phyloP scores from a whole-genome alignment of 2,329 filamentous ascomycete genomes.

The Colletotrichum sp. region DNA sequence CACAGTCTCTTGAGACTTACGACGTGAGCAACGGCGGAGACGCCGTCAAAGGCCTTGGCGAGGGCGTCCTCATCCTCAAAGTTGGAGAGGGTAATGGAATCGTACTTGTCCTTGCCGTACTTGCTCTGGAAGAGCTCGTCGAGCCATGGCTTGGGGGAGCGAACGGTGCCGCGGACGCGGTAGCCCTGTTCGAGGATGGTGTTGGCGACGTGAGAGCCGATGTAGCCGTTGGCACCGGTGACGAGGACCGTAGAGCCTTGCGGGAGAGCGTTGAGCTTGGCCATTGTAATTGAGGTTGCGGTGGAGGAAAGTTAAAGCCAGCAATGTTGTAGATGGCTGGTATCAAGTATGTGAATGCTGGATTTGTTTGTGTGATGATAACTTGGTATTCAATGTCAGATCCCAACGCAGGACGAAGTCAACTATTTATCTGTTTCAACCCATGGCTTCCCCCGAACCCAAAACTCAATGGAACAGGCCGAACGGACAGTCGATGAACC shows the following conservation, averaged over 20 bases:
- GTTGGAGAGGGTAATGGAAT: conserved; percentile 36
- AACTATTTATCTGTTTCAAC: background rate
- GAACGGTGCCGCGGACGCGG: conserved; percentile 50
- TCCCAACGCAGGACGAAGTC: background rate
- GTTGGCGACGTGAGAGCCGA: conserved; percentile 44
- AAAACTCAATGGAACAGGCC: background rate
- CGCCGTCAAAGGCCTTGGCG: conserved; percentile 30
- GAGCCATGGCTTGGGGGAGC: conserved; percentile 37
- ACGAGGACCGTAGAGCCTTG: conserved; percentile 41
- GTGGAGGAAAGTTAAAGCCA: background rate
- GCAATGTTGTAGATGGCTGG: background rate
- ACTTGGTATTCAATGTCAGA: background rate
- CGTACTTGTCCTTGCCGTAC: conserved; percentile 37
- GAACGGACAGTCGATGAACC: background rate
- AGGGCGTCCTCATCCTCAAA: conserved; percentile 31
- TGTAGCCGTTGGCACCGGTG: conserved; percentile 46
- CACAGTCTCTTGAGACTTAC: conserved; percentile 17
- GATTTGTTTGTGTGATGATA: background rate
- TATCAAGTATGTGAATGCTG: background rate
- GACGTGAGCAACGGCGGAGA: background rate
- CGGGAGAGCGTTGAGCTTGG: conserved; percentile 22
- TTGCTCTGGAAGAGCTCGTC: conserved; percentile 31
- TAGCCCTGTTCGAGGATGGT: conserved; percentile 43
- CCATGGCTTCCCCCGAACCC: background rate
- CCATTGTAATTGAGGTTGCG: background rate